Evolutionary conservation across 2,329 filamentous ascomycete species (phyloP).

Genomic region (Hypoxylon sp.): DNA sequence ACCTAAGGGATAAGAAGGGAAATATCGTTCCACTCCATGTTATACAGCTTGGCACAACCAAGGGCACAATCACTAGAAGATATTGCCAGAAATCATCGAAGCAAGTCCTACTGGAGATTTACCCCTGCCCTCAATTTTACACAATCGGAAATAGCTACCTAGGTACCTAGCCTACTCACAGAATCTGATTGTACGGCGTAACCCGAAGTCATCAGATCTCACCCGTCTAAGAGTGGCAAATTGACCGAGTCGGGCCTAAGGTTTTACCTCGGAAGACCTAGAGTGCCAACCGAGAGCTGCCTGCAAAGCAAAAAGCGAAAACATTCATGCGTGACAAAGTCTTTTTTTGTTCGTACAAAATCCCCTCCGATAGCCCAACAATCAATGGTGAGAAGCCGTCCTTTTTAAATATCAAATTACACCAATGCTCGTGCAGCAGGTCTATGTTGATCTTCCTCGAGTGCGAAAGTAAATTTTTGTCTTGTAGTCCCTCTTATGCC

Average conservation of each 20-base stretch:
- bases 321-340: conserved; percentile 41
- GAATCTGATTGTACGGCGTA: conserved; percentile 6
- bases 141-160: conserved; percentile 15
- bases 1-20: not conserved
- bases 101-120: conserved; percentile 10
- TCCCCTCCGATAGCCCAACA: conserved; percentile 40
- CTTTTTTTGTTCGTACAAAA: conserved; percentile 49
- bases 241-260: not conserved
- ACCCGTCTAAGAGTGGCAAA: not conserved
- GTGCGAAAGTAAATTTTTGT: conserved; percentile 53
- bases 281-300: conserved; percentile 21
- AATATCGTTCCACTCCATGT: not conserved
- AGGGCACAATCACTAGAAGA: not conserved
- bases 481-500: conserved; percentile 54
- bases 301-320: conserved; percentile 32
- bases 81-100: not conserved
- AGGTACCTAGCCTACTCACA: conserved; percentile 2
- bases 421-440: conserved; percentile 52
- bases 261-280: not conserved
- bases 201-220: not conserved
- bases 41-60: not conserved
- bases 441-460: conserved; percentile 54
- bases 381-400: conserved; percentile 38
- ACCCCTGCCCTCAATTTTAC: conserved; percentile 35
- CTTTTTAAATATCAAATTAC: conserved; percentile 52